Conservation (phyloP, 441 rosid genomes). For the Pelargonium myrrhifolium region DNA sequence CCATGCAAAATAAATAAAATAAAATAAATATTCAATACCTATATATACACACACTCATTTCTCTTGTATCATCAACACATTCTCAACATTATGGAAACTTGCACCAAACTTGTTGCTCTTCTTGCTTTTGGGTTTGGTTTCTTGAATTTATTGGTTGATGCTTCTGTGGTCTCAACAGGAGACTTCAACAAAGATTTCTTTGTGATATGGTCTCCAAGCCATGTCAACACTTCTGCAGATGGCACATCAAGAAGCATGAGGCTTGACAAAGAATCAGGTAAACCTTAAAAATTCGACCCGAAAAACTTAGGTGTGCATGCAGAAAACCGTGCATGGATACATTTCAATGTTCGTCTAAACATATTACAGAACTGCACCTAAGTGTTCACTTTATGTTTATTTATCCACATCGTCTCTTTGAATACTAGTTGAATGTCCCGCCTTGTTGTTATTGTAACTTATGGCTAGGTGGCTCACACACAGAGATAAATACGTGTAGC, state of each 20-base stretch:
- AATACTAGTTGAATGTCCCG: too few relatives aligned
- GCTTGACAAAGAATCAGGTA: slow-evolving; percentile 76
- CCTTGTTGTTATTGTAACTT: too few relatives aligned
- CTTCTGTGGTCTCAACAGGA: slow-evolving; percentile 53
- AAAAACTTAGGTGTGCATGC: too few relatives aligned
- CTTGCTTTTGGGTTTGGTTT: slow-evolving; percentile 19
- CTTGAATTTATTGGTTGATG: slow-evolving; percentile 24
- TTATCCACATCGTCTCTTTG: too few relatives aligned
- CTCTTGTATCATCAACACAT: too few relatives aligned
- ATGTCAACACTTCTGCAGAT: slow-evolving; percentile 54
- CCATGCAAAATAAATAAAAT: slow-evolving; percentile 23
- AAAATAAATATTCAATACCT: slow-evolving; percentile 9
- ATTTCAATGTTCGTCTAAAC: not conserved
- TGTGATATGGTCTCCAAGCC: slow-evolving; percentile 69
- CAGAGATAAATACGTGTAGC: too few relatives aligned
- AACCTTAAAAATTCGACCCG: too few relatives aligned
- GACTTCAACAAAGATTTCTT: slow-evolving; percentile 59
- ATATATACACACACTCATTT: slow-evolving; percentile 19
- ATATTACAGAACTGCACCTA: too few relatives aligned
- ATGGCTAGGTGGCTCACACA: too few relatives aligned
- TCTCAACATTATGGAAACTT: not conserved
- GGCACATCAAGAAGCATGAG: slow-evolving; percentile 57
- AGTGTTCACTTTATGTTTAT: too few relatives aligned
- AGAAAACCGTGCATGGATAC: too few relatives aligned
- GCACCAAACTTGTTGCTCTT: slow-evolving; percentile 11